Conservation (phyloP, 2,329 filamentous ascomycete species). For the Stagonosporopsis vannaccii region DNA sequence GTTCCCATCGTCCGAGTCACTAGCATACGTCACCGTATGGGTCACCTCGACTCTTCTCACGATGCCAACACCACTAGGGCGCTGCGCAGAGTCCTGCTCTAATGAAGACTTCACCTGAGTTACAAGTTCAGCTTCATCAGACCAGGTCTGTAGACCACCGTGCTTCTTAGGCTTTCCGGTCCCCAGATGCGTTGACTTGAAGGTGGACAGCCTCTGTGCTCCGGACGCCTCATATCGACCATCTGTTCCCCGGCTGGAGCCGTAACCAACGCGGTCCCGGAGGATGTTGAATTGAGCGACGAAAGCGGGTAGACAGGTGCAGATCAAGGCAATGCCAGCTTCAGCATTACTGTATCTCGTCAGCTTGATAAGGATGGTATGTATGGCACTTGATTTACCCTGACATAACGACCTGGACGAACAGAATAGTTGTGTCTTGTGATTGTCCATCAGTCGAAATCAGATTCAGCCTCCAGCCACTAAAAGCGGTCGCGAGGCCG, state of each 20-base stretch:
- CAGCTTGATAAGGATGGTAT: background rate
- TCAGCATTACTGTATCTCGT: constrained; percentile 20
- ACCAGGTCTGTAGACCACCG: constrained; percentile 3
- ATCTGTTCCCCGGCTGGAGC: constrained; percentile 8
- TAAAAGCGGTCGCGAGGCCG: constrained; percentile 39
- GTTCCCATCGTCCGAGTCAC: constrained; percentile 8
- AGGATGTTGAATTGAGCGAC: constrained; percentile 20
- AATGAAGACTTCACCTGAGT: constrained; percentile 12
- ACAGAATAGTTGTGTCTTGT: constrained; percentile 13
- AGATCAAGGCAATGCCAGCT: constrained; percentile 23
- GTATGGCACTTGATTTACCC: constrained; percentile 4
- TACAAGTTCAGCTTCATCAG: constrained; percentile 18
- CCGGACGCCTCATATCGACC: background rate
- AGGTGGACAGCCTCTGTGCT: constrained; percentile 5
- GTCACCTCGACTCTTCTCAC: constrained; percentile 15
- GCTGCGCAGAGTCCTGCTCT: background rate
- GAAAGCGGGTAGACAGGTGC: constrained; percentile 21
- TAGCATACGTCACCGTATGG: constrained; percentile 12
- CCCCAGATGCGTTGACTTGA: constrained; percentile 6
- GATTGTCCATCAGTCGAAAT: constrained; percentile 18
- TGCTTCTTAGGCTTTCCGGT: constrained; percentile 3
- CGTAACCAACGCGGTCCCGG: constrained; percentile 13
- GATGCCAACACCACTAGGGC: constrained; percentile 1
- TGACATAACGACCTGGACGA: constrained; percentile 18
- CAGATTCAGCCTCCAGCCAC: constrained; percentile 36